Base-by-base conservation (phyloP, 1,284 basidiomycete genomes). In the Ganoderma boninense region DNA sequence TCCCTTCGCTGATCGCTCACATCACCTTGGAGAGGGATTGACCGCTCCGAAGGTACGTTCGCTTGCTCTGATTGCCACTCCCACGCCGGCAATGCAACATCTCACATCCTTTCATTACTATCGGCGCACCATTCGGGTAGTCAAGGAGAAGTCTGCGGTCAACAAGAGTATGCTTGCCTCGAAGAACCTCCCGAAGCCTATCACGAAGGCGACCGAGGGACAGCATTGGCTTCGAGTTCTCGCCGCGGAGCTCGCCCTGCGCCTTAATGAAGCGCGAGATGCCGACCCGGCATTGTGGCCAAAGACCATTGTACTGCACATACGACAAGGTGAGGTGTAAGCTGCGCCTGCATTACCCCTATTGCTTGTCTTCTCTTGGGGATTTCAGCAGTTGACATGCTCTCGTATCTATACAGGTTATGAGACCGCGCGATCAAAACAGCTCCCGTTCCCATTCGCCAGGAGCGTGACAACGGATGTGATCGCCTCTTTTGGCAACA, bases 131-230 rank as follows among this genome's bases (percentile, higher is more conserved):
- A n/a, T 6, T 32, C 14, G 42, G 16, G 67, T 76, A 95, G 97
- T 98, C 60, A 97, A 95, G 78, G 94, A 95, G 76, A 96, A 96
- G 79, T 87, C 93, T 3, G 84, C 87, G 0, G 84, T 93, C 52
- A 91, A 88, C 72, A 98, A 98, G 83, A 96, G 94, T 74, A 98
- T 98, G 97, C 84, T 96, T 65, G 95, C 96, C 0, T 93, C 95
- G 13, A 98, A 98, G 81, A 98, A 97, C 77, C 88, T 97, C 29
- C 90, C 92, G 0, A 90, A 91, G 29, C 89, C 92, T 1, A 91
- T 98, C 44, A 92, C 87, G 2, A 92, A 90, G 46, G 82, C 88
- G 14, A 84, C 89, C 7, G 92, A 97, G 74, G 96, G 95, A 0
- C 85, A 90, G 64, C 94, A 97, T 73, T 99, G 97, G 98, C 88